Percentiles rank a stretch among this genome's conserved stretches.
Evolutionary conservation across 495 filamentous ascomycete species (phyloP).

Genomic region (Podospora pseudocomata): DNA sequence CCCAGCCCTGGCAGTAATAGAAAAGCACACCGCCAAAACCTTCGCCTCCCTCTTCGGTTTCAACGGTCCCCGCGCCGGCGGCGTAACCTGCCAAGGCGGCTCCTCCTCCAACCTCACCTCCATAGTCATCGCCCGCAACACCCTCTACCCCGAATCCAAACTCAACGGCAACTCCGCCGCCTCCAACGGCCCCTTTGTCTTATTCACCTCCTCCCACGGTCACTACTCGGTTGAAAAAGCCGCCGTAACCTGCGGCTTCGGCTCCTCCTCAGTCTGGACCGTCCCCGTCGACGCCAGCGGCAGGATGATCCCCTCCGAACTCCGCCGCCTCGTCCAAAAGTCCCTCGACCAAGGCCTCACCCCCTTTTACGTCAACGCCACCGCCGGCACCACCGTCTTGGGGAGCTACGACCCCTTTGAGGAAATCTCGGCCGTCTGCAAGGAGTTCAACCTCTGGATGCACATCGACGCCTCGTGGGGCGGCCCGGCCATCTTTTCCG

Average conservation of each 20-base stretch:
- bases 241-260: conserved; percentile 79
- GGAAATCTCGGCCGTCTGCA: conserved; percentile 67
- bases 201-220: conserved; percentile 87
- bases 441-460: conserved; percentile 72
- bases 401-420: conserved; percentile 84
- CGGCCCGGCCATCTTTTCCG: conserved; percentile 75
- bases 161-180: conserved; percentile 58
- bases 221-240: conserved; percentile 97
- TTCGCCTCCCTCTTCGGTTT: conserved; percentile 76
- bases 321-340: conserved; percentile 57
- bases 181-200: conserved; percentile 57
- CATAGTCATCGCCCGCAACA: conserved; percentile 85
- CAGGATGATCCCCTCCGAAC: conserved; percentile 62
- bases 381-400: conserved; percentile 88
- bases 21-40: conserved; percentile 67
- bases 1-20: conserved; percentile 79
- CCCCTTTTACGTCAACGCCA: conserved; percentile 93
- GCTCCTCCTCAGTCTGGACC: conserved; percentile 64
- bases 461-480: conserved; percentile 93
- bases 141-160: conserved; percentile 73
- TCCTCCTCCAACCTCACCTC: conserved; percentile 82
- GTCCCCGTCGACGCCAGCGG: conserved; percentile 71
- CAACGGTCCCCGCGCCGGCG: conserved; percentile 67
- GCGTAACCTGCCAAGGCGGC: conserved; percentile 84
- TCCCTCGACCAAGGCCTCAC: conserved; percentile 62